A percentile compares a stretch with the other conserved stretches of the same genome.
Evolutionary conservation across 768 basidiomycete species (phyloP).

Genomic region (Boletus eberwhitei): DNA sequence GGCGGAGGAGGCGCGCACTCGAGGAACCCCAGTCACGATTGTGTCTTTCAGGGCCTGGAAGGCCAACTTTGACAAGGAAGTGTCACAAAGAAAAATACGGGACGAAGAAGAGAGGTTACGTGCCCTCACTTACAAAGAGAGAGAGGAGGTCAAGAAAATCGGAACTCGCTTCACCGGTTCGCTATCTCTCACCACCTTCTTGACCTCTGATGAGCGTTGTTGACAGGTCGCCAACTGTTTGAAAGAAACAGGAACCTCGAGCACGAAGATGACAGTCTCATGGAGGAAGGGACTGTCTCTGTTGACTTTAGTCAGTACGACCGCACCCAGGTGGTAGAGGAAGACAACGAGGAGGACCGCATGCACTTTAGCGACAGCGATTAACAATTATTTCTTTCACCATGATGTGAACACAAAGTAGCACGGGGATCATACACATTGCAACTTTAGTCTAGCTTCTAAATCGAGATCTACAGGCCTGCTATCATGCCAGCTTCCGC

Average conservation of each 20-base stretch:
- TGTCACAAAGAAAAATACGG: slow-evolving; percentile 49
- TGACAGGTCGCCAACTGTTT: slow-evolving; percentile 88
- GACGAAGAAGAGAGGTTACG: slow-evolving; percentile 81
- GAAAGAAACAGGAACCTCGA: slow-evolving; percentile 73
- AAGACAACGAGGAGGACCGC: slow-evolving; percentile 56
- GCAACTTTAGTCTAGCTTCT: slow-evolving; percentile 11
- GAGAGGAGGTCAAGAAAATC: slow-evolving; percentile 75
- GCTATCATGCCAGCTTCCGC: slow-evolving; percentile 55
- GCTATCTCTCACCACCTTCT: slow-evolving; percentile 14
- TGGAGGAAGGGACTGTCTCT: slow-evolving; percentile 83
- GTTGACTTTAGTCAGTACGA: slow-evolving; percentile 92
- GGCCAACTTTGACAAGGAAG: slow-evolving; percentile 68
- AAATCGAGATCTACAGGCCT: slow-evolving; percentile 46
- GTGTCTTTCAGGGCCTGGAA: slow-evolving; percentile 84
- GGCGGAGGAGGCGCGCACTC: slow-evolving; percentile 85
- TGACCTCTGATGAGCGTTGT: slow-evolving; percentile 4
- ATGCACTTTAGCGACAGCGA: slow-evolving; percentile 88
- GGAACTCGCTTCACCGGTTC: slow-evolving; percentile 65
- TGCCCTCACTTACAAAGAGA: slow-evolving; percentile 70
- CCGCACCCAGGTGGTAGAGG: slow-evolving; percentile 47
- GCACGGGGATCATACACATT: slow-evolving; percentile 5
- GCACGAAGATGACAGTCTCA: slow-evolving; percentile 68
- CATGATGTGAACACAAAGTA: not conserved
- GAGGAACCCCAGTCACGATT: slow-evolving; percentile 87
- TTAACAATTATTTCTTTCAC: slow-evolving; percentile 34